Conservation (phyloP, 495 filamentous ascomycete genomes). For the Glonium stellatum region DNA sequence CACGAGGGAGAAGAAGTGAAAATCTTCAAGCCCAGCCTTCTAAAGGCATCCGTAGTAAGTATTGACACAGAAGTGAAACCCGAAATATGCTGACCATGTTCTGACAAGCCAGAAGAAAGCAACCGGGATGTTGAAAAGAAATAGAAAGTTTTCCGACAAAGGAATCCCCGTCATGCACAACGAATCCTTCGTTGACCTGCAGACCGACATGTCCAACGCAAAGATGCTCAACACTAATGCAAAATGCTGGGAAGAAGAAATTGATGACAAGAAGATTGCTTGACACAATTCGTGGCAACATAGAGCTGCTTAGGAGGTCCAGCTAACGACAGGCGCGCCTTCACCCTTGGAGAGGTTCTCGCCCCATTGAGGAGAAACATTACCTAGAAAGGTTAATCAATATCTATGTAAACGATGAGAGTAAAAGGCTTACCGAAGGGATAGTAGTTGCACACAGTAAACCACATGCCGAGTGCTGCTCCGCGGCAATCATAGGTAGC, state of each 20-base stretch:
- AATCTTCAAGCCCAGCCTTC: constrained; percentile 1
- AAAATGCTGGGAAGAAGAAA: constrained; percentile 8
- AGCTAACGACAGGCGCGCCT: constrained; percentile 33
- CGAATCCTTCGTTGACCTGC: constrained; percentile 8
- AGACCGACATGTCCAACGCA: constrained; percentile 12
- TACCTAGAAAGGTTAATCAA: constrained; percentile 47
- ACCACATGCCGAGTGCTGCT: constrained; percentile 16
- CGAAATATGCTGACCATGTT: background rate
- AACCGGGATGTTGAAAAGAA: background rate
- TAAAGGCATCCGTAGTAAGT: constrained; percentile 1
- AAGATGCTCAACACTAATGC: constrained; percentile 16
- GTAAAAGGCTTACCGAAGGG: constrained; percentile 48
- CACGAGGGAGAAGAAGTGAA: constrained; percentile 2
- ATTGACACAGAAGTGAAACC: constrained; percentile 2
- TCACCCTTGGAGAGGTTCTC: constrained; percentile 53
- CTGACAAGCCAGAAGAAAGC: background rate
- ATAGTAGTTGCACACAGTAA: constrained; percentile 84
- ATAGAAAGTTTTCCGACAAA: background rate
- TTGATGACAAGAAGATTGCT: background rate
- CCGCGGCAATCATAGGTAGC: constrained; percentile 47
- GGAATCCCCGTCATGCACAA: background rate
- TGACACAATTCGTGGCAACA: background rate
- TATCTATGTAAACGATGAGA: background rate
- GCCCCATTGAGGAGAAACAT: constrained; percentile 58
- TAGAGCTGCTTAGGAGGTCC: constrained; percentile 20